These are phyloP conservation scores for Wickerhamomyces canadensis DNA, from an alignment of 805 yeast genomes.

Conservation along the genomic window DNA sequence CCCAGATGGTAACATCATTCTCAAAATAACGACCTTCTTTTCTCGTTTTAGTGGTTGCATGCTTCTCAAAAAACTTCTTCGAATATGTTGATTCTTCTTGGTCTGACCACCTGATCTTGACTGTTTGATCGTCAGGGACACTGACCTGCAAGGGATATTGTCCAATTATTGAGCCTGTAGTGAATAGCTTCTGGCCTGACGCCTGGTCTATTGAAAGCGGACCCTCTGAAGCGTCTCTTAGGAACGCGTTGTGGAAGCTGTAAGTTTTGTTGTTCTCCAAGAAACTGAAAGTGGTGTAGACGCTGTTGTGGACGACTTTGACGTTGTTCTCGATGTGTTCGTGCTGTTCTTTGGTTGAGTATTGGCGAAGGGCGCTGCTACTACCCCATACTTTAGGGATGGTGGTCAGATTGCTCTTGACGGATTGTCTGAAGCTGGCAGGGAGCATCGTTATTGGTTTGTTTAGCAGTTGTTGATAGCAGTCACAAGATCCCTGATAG, in stretches of 20 bases:
- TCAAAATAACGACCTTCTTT: constrained; percentile 30
- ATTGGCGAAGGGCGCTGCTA: no score
- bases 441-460: no score
- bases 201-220: constrained; percentile 44
- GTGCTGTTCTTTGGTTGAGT: not conserved
- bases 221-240: constrained; percentile 59
- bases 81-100: constrained; percentile 41
- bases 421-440: no score
- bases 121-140: constrained; percentile 23
- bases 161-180: constrained; percentile 45
- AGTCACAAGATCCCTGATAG: no score
- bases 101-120: constrained; percentile 45
- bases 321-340: constrained; percentile 1
- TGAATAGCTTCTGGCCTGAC: constrained; percentile 57
- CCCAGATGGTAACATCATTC: constrained; percentile 43
- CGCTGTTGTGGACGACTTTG: constrained; percentile 3
- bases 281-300: constrained; percentile 9
- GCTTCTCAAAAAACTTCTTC: constrained; percentile 39
- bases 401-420: no score
- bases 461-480: no score
- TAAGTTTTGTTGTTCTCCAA: constrained; percentile 7
- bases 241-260: constrained; percentile 41
- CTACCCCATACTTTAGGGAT: no score
- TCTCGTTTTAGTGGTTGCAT: constrained; percentile 30
- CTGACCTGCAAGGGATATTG: constrained; percentile 32